A percentile compares a stretch with the other conserved stretches of the same genome.
Evolutionary conservation across 805 yeast genomes (phyloP).

Genomic region (Kuraishia borneana): DNA sequence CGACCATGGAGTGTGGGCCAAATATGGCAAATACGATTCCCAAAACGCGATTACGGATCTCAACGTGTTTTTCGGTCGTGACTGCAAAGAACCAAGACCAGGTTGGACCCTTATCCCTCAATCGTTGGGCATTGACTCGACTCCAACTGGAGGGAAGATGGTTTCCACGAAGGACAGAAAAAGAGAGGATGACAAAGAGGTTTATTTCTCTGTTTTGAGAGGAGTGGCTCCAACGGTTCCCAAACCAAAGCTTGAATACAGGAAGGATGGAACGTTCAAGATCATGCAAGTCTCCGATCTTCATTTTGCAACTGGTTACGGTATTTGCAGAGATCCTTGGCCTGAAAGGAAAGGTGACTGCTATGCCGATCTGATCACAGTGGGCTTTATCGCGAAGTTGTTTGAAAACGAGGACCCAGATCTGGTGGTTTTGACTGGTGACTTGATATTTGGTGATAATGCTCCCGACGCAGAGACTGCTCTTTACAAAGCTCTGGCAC

Average conservation of each 20-base stretch:
- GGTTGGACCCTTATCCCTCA: conserved; percentile 40
- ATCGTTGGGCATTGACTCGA: conserved; percentile 17
- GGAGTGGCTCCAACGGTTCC: conserved; percentile 6
- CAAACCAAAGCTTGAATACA: conserved; percentile 22
- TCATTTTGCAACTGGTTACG: conserved; percentile 80
- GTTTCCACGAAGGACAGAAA: conserved; percentile 10
- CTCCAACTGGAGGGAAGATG: conserved; percentile 19
- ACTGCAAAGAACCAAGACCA: conserved; percentile 67
- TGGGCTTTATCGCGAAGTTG: conserved; percentile 46
- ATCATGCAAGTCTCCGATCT: conserved; percentile 86
- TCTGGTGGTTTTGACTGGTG: conserved; percentile 81
- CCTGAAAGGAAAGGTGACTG: conserved; percentile 44
- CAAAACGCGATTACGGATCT: conserved; percentile 39
- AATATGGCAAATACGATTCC: conserved; percentile 27
- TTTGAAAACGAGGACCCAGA: conserved; percentile 76
- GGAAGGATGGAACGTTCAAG: conserved; percentile 45
- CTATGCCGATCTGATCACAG: conserved; percentile 68
- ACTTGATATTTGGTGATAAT: conserved; percentile 74
- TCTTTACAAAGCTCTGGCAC: conserved; percentile 61
- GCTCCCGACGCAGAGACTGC: conserved; percentile 79
- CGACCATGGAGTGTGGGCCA: conserved; percentile 48
- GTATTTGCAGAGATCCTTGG: conserved; percentile 65
- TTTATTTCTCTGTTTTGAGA: conserved; percentile 5
- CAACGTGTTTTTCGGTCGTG: conserved; percentile 62
- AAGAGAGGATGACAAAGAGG: conserved; percentile 5